Evolutionary conservation across 169 alveolate species (phyloP).

Genomic region (Eimeria praecox): DNA sequence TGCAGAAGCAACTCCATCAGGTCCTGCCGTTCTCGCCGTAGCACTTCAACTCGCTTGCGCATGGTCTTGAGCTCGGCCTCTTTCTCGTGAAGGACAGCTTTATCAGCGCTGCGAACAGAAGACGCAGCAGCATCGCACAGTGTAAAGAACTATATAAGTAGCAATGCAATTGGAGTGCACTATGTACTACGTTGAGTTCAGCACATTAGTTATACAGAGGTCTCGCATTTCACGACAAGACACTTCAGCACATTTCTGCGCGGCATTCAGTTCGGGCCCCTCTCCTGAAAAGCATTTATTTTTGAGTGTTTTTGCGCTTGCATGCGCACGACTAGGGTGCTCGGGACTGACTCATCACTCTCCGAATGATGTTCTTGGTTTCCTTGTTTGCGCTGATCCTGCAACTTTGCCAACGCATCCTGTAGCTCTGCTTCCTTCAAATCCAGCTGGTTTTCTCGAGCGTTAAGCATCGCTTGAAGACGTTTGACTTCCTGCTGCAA

Average conservation of each 20-base stretch:
- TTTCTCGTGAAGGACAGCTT: constrained; percentile 1
- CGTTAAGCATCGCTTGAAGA: constrained; percentile 24
- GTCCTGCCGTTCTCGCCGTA: constrained; percentile 76
- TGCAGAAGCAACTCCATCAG: constrained; percentile 73
- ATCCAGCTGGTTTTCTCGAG: constrained; percentile 58
- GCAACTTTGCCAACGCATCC: constrained; percentile 25
- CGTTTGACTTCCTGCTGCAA: constrained; percentile 45
- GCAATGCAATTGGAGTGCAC: neutral
- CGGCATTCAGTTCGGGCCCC: neutral
- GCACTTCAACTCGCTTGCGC: constrained; percentile 46
- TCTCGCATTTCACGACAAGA: constrained; percentile 44
- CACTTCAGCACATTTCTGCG: constrained; percentile 16
- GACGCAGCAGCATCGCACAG: neutral
- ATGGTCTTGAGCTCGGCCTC: constrained; percentile 53
- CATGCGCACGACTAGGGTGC: neutral
- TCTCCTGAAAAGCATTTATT: neutral
- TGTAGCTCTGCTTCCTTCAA: constrained; percentile 58
- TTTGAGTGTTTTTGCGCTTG: neutral
- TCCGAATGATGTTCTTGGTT: neutral
- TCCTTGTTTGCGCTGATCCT: constrained; percentile 41
- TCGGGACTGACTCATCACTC: constrained; percentile 11
- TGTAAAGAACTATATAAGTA: neutral
- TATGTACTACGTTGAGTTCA: neutral
- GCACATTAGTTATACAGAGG: neutral
- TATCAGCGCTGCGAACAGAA: neutral